Percentiles rank a stretch among this genome's conserved stretches.
Evolutionary conservation across 441 rosid genomes (phyloP).

Genomic region (Mallotus repandus): DNA sequence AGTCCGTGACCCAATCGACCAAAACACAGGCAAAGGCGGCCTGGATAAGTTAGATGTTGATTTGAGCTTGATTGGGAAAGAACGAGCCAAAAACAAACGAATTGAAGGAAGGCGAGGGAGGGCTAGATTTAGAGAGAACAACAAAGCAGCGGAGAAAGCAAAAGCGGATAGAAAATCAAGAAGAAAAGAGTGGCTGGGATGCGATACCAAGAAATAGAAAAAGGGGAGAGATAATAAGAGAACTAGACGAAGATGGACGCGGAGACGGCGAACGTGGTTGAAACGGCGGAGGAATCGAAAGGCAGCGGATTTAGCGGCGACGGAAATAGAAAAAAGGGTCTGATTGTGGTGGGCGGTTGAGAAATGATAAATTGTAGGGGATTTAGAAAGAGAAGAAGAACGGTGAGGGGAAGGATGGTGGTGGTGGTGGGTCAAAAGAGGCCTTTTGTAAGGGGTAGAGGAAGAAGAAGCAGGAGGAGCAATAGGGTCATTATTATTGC

Average conservation of each 20-base stretch:
- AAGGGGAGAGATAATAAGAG: constrained; percentile 66
- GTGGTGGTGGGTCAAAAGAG: constrained; percentile 37
- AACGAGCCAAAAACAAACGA: constrained; percentile 69
- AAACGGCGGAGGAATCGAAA: constrained; percentile 46
- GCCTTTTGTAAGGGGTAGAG: constrained; percentile 63
- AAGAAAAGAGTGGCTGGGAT: constrained; percentile 66
- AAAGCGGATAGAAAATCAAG: constrained; percentile 80
- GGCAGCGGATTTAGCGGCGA: constrained; percentile 46
- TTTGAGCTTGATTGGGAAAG: constrained; percentile 64
- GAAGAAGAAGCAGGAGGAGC: constrained; percentile 36
- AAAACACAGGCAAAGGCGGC: constrained; percentile 65
- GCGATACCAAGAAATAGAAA: constrained; percentile 71
- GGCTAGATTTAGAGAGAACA: constrained; percentile 71
- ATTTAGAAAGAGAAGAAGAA: constrained; percentile 40
- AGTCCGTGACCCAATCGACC: constrained; percentile 86
- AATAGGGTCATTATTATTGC: constrained; percentile 37
- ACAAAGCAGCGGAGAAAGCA: constrained; percentile 70
- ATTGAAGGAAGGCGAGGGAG: constrained; percentile 81
- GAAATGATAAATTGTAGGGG: constrained; percentile 46
- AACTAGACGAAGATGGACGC: constrained; percentile 58
- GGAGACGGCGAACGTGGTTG: constrained; percentile 51
- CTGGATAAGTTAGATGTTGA: constrained; percentile 31
- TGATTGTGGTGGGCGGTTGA: constrained; percentile 29
- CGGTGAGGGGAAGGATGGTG: constrained; percentile 19
- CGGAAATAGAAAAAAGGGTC: constrained; percentile 35